Conservation (phyloP, 1,139 yeast genomes). For the Blastobotrys elegans region DNA sequence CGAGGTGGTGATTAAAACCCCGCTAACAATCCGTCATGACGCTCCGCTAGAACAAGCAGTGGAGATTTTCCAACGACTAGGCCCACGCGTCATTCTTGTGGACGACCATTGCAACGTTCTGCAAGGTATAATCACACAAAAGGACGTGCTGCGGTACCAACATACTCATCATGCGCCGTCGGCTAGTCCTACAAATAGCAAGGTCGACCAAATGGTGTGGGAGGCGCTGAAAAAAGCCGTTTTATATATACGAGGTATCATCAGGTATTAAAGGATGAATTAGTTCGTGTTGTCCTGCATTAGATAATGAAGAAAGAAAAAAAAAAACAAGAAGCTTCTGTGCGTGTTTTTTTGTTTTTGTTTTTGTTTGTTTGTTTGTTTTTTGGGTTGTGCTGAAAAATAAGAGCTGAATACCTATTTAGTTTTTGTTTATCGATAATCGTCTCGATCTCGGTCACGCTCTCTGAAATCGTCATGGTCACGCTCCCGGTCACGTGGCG, state of each 20-base stretch:
- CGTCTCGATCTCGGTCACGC: slow-evolving; percentile 7
- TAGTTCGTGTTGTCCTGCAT: background rate
- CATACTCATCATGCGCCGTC: slow-evolving; percentile 15
- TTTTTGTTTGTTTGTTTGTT: background rate
- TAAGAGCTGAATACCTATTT: background rate
- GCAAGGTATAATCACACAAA: slow-evolving; percentile 60
- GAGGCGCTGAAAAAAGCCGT: background rate
- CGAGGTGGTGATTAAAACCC: slow-evolving; percentile 40
- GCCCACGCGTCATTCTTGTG: slow-evolving; percentile 72
- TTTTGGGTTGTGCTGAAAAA: background rate
- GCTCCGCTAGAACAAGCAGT: slow-evolving; percentile 59
- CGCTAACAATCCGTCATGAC: slow-evolving; percentile 52
- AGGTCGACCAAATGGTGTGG: slow-evolving; percentile 1
- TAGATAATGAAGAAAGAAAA: too few species aligned
- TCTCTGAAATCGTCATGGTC: slow-evolving; percentile 1
- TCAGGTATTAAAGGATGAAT: background rate
- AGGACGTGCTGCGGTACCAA: slow-evolving; percentile 56
- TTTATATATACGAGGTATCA: background rate
- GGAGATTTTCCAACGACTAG: slow-evolving; percentile 70
- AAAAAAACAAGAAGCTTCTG: background rate
- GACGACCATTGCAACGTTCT: slow-evolving; percentile 49
- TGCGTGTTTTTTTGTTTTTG: background rate
- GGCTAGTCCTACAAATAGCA: slow-evolving; percentile 5
- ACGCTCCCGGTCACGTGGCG: slow-evolving; percentile 21
- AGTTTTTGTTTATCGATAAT: slow-evolving; percentile 7